Base-by-base conservation (phyloP, 176 grass and related monocot genomes). In the Phoenix roebelenii region DNA sequence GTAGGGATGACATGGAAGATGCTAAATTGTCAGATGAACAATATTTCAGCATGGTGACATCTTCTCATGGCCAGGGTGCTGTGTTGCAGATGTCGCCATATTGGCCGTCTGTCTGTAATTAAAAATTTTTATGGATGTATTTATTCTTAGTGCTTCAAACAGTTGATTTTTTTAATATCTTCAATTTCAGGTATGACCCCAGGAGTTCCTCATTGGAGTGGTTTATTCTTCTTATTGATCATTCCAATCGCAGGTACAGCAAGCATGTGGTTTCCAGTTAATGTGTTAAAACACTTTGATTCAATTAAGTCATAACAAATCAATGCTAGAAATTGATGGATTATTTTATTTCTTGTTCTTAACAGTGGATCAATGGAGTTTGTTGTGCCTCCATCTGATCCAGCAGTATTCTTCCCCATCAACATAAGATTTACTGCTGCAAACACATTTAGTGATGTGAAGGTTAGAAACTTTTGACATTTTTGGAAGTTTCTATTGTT, bases 351-450 rank as follows among this genome's bases (percentile, higher is more conserved):
- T 67, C 67, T 63, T 60, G 49, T 60, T 20, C 19, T 85, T 61
- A 55, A 23, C 78, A 95, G 89, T 73, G 89, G 89, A 71, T 89
- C 89, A 60, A 77, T 95, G 85, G 89, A 95, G 67, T 95, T 95
- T 65, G 52, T 67, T 80, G 82, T 95, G 23, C 89, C 89, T 52
- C 76, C 79, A 59, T 72, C 78, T 59, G 85, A 89, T 54, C 61
- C 85, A 77, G 80, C 89, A 5, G 58, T 73, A 59, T 89, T 95
- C 72, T 95, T 85, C 22, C 89, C 89, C 7, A 95, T 95, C 57
- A 67, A 85, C 9, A 67, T 95, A 60, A 67, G 71, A 73, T 89
- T 89, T 77, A 76, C 85, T 68, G 82, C 89, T 25, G 65, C 82
- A 69, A 83, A 58, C 65, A 95, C 89, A 48, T 95, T 82, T 57